phyloP scores from a whole-genome alignment of 192 early-diverging fungal genomes.

The Radiomyces spectabilis region DNA sequence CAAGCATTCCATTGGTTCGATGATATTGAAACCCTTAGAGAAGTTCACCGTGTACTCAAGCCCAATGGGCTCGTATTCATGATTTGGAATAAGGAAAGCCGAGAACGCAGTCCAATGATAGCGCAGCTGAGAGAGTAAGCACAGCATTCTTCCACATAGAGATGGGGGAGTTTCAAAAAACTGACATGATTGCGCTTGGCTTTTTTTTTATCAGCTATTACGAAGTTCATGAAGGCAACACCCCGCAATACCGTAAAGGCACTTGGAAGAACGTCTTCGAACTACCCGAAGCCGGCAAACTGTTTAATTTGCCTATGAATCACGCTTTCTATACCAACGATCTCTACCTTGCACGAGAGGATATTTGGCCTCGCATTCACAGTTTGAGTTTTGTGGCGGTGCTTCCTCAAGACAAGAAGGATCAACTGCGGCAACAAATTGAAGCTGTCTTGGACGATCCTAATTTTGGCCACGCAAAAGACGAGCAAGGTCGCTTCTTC shows the following conservation, averaged over 20 bases:
- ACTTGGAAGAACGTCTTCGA: conserved; percentile 31
- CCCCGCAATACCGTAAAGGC: conserved; percentile 40
- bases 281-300: conserved; percentile 7
- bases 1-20: conserved; percentile 53
- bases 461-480: neutral
- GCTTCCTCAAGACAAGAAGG: conserved; percentile 6
- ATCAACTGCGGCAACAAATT: conserved; percentile 4
- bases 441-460: conserved; percentile 8
- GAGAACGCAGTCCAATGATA: conserved; percentile 20
- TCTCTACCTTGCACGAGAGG: neutral
- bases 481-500: conserved; percentile 1
- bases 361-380: conserved; percentile 22
- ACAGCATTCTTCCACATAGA: too few relatives aligned
- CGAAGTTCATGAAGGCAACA: conserved; percentile 31
- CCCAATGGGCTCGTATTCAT: conserved; percentile 23
- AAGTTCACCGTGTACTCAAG: conserved; percentile 38
- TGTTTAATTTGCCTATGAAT: conserved; percentile 18
- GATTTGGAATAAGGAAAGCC: conserved; percentile 43
- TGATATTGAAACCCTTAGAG: conserved; percentile 24
- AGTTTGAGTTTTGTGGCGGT: conserved; percentile 31
- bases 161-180: too few relatives aligned
- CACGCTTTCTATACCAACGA: conserved; percentile 3
- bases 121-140: conserved; percentile 11
- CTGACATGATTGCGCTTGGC: neutral
- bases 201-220: conserved; percentile 16